Evolutionary conservation across 2,329 filamentous ascomycete genomes (phyloP), one percentile per base, ranked within the genome.

Genomic region (Hysterium pulicare): DNA sequence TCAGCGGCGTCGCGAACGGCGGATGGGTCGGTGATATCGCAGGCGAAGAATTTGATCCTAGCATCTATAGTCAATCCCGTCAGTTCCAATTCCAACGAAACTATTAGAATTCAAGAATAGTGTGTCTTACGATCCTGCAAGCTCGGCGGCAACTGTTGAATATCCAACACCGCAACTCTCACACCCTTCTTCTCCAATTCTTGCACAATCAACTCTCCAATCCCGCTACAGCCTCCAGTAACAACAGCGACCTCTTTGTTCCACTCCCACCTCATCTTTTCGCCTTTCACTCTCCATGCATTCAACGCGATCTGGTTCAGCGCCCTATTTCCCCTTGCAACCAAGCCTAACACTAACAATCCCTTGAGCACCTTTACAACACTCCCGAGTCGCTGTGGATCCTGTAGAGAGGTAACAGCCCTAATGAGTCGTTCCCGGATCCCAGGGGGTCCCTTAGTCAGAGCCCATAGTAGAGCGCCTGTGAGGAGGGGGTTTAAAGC

Each of bases 171-270:
- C 1, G 59, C 64, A 28, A 68, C 61, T 31, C 41, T 57, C 10
- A 67, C 45, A 1, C 61, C 58, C 19, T 47, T 55, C 23, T 43
- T 44, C 2, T 55, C 40, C 41, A 67, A 38, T 4, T 55, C 48
- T 44, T 55, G 56, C 2, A 62, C 63, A 1, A 60, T 42, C 36
- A 62, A 40, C 34, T 53, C 48, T n/a, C 65, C 65, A 40, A 68
- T 64, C 5, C 64, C 65, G 36, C 56, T 58, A 40, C 61, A 63
- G 2, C 65, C 65, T 8, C 65, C 65, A 2, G 64, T 68, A 2
- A 68, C 50, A 22, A 67, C 62, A 2, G 60, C 63, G 9, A 68
- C 46, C 38, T 68, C 65, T 5, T 50, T 30, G 4, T 46, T 51
- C 58, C 56, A 66, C 2, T 54, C 49, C 64, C 64, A 67, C 9